Evolutionary conservation across 1,284 basidiomycete species (phyloP), one percentile per base, ranked within the genome.

Genomic region (Psilocybe mexicana): DNA sequence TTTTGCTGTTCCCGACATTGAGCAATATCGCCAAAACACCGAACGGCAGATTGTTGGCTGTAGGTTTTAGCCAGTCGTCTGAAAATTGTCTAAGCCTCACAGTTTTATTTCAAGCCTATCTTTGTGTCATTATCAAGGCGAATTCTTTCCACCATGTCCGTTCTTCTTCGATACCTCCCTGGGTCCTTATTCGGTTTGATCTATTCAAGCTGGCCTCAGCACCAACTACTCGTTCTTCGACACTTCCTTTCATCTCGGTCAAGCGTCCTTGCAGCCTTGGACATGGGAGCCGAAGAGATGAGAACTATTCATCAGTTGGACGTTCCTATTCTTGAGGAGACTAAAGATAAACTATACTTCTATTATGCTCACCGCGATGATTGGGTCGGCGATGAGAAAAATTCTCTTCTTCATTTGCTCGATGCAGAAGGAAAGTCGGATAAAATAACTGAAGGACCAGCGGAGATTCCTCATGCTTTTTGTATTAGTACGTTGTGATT

Each of bases 201-300:
- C 10, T 74, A 74, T 55, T 56, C 71, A 14, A 63, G 65, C 28
- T 87, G 84, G 81, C 83, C 86, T 2, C 46, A 51, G 6, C 55
- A 67, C 4, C 83, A 85, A 65, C 59, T 82, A 2, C 54, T 56
- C n/a, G 80, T 83, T 11, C 70, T 89, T 11, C 72, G 67, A 33
- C 68, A 70, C 28, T 72, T 87, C 14, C 59, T 87, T 23, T 65
- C 67, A n/a, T 85, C 81, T 7, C 79, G 80, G 0, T 58, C 67
- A 5, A 72, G 74, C 28, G 75, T 86, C 40, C 75, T 75, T 54
- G 77, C 83, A 1, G 71, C 76, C 8, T 65, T 88, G 43, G 74
- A 69, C 33, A 85, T 88, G 81, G 85, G 84, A 1, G 65, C 83
- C 53, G 81, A 86, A 36, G 86, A 88, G 67, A 88, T 88, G 84